These are phyloP conservation scores for Hirsutella thompsonii DNA, from an alignment of 2,329 filamentous ascomycete genomes.

Conservation along the genomic window DNA sequence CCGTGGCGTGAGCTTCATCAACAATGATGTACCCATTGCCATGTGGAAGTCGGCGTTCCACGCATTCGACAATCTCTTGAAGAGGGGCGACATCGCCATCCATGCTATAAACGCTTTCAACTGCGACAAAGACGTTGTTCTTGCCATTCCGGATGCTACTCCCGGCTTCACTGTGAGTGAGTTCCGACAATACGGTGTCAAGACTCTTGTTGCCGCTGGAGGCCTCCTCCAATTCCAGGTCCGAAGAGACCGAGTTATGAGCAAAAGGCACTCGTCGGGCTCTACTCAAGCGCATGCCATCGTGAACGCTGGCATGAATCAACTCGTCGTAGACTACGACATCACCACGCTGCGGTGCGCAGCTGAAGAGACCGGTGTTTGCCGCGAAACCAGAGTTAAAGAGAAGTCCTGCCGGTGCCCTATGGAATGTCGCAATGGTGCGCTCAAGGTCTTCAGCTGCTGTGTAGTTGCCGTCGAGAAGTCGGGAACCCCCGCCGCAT, in stretches of 20 bases:
- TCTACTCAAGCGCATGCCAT: slow-evolving; percentile 58
- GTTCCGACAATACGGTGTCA: slow-evolving; percentile 10
- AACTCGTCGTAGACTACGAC: slow-evolving; percentile 60
- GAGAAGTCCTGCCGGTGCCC: slow-evolving; percentile 30
- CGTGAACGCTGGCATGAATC: slow-evolving; percentile 67
- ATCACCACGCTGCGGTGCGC: slow-evolving; percentile 46
- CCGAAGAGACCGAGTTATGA: slow-evolving; percentile 37
- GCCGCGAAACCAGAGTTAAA: slow-evolving; percentile 54
- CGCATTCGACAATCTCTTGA: slow-evolving; percentile 40
- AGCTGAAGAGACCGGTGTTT: slow-evolving; percentile 50
- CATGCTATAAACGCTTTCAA: slow-evolving; percentile 72
- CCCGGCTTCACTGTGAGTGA: slow-evolving; percentile 12
- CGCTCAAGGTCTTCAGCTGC: slow-evolving; percentile 31
- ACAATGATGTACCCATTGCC: slow-evolving; percentile 51
- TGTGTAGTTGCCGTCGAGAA: slow-evolving; percentile 36
- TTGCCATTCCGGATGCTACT: slow-evolving; percentile 21
- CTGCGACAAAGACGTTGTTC: slow-evolving; percentile 47
- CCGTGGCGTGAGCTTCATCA: slow-evolving; percentile 57
- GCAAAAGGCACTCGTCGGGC: slow-evolving; percentile 37
- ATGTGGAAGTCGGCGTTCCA: slow-evolving; percentile 39
- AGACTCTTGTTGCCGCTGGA: slow-evolving; percentile 8
- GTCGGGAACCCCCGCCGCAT: slow-evolving; percentile 35
- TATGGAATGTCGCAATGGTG: slow-evolving; percentile 33
- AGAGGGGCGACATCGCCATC: slow-evolving; percentile 63
- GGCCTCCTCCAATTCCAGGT: too few species aligned